Percentiles rank a stretch among this genome's conserved stretches.
Conservation (phyloP, 2,329 filamentous ascomycete genomes). For the Diplodia intermedia region DNA sequence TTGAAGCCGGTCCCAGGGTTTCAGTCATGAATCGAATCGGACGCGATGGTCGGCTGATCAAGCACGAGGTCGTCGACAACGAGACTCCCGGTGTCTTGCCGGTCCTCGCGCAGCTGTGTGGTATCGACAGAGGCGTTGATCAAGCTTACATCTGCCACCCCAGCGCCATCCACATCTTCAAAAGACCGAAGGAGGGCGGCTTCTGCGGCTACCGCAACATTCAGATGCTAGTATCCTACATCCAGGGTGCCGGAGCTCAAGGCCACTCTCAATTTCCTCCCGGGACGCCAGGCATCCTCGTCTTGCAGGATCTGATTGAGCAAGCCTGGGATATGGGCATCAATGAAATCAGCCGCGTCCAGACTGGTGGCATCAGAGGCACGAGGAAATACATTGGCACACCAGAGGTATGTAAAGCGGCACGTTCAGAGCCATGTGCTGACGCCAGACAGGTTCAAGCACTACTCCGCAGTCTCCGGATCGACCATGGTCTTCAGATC, state of each 20-base stretch:
- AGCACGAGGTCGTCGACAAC: constrained; percentile 52
- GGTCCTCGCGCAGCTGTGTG: constrained; percentile 56
- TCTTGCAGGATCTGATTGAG: constrained; percentile 87
- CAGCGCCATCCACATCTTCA: constrained; percentile 78
- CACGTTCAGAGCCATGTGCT: constrained; percentile 7
- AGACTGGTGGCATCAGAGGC: constrained; percentile 86
- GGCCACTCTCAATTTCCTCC: constrained; percentile 67
- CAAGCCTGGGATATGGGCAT: constrained; percentile 85
- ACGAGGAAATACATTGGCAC: constrained; percentile 97
- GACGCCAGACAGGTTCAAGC: constrained; percentile 71
- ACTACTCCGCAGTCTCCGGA: constrained; percentile 72
- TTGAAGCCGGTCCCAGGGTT: constrained; percentile 51
- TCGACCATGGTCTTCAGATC: constrained; percentile 62
- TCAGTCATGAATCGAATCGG: constrained; percentile 50
- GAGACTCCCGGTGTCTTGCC: constrained; percentile 55
- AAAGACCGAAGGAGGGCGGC: constrained; percentile 79
- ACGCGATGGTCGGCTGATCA: constrained; percentile 51
- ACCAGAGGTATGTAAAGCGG: constrained; percentile 70
- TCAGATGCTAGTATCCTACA: constrained; percentile 85
- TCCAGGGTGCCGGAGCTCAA: constrained; percentile 64
- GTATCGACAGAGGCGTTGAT: constrained; percentile 68
- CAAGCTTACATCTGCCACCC: constrained; percentile 82
- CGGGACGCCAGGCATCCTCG: constrained; percentile 75
- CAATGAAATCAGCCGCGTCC: constrained; percentile 73
- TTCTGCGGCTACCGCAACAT: constrained; percentile 97